Evolutionary conservation across 2,329 filamentous ascomycete genomes (phyloP), one percentile per base, ranked within the genome.

Genomic region (Madurella fahalii): DNA sequence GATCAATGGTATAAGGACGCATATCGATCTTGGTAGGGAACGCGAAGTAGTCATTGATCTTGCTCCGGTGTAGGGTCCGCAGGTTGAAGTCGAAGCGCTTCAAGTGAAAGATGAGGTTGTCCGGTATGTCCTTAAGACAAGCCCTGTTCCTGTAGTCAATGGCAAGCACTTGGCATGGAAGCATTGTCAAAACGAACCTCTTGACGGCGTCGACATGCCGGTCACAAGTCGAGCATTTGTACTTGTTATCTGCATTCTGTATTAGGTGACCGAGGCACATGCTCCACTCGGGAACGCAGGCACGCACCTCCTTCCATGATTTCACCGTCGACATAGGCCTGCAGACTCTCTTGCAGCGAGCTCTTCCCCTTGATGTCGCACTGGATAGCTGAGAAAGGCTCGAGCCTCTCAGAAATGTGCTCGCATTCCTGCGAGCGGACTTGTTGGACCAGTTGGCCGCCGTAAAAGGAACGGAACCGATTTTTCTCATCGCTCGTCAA

Each of bases 261-360:
- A 25, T 56, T 9, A 56, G 7, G 31, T 53, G 20, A 48, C 51
- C 18, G 12, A 37, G 17, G 25, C 11, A 25, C 25, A 12, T 17
- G 18, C 15, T 15, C n/a, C 7, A 17, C 30, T 15, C 43, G 12
- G 37, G 13, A 25, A 16, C 8, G 25, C 13, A 25, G 44, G 16
- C 15, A 69, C 78, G 64, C 68, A 83, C 85, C 85, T 61, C 95
- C 94, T 76, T 96, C 90, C 87, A 99, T 92, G 37, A 94, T 85
- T 71, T 99, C 94, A 4, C 94, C 94, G 67, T 95, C 89, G 12
- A 97, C 91, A 68, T 96, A 97, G n/a, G 93, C 90, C 63, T 91
- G 85, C 13, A 99, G 77, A 66, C 94, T 97, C 61, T 96, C 91
- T 64, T 90, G 79, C 1, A 99, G 80, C 32, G 78, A 87, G 18